Conservation (phyloP, 345 rosid genomes). For the Citropsis articulata region DNA sequence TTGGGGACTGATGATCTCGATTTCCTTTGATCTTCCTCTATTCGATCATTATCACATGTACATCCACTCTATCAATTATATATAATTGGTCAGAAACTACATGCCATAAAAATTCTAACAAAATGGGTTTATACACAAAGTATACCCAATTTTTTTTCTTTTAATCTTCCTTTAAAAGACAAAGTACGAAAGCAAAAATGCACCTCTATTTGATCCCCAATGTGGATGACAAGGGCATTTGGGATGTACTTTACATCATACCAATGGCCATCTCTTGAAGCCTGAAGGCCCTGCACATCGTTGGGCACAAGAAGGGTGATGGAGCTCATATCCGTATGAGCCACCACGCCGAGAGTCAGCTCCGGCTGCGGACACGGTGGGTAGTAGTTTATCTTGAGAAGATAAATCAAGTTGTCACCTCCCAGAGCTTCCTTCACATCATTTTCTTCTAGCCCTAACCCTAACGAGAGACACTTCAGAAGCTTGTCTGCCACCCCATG, state of each 20-base stretch:
- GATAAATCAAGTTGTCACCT: constrained; percentile 18
- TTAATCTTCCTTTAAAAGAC: neutral
- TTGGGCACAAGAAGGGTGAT: constrained; percentile 28
- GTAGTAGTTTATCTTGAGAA: constrained; percentile 28
- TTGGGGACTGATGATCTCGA: neutral
- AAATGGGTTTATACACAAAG: too few species aligned
- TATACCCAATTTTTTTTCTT: too few species aligned
- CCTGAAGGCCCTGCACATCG: constrained; percentile 31
- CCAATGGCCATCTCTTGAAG: constrained; percentile 32
- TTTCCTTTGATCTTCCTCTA: neutral
- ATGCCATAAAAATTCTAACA: too few species aligned
- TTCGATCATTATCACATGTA: too few species aligned
- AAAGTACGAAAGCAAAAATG: neutral
- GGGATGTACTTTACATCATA: constrained; percentile 21
- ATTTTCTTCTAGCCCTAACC: constrained; percentile 20
- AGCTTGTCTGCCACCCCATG: constrained; percentile 16
- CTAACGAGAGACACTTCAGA: constrained; percentile 18
- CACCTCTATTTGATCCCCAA: constrained; percentile 30
- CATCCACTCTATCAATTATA: too few species aligned
- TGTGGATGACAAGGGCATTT: constrained; percentile 16
- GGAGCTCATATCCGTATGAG: constrained; percentile 32
- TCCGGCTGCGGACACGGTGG: constrained; percentile 36
- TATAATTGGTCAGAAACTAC: too few species aligned
- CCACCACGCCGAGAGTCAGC: constrained; percentile 21
- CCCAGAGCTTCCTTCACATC: constrained; percentile 17